Percentiles rank a stretch among this genome's conserved stretches.
Evolutionary conservation across 768 basidiomycete species (phyloP).

Genomic region (Baorangia bicolor): DNA sequence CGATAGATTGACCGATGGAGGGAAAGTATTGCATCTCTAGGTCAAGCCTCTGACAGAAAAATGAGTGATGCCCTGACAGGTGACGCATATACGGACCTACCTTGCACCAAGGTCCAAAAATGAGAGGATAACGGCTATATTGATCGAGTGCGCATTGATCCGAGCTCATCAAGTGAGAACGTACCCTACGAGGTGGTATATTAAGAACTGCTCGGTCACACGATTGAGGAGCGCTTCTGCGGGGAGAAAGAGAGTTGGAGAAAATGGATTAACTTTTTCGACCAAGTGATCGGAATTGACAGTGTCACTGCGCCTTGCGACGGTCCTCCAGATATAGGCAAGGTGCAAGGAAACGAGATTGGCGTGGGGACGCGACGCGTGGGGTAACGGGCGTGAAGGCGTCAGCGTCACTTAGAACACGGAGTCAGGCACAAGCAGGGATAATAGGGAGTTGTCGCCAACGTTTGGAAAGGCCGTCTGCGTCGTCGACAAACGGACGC

Average conservation of each 20-base stretch:
- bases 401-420: conserved; percentile 39
- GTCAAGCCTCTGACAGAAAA: conserved; percentile 52
- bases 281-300: conserved; percentile 27
- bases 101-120: conserved; percentile 69
- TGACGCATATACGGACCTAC: conserved; percentile 36
- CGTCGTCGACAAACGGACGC: conserved; percentile 46
- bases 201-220: conserved; percentile 53
- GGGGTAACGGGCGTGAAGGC: conserved; percentile 36
- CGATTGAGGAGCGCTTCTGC: conserved; percentile 51
- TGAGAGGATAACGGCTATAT: conserved; percentile 68
- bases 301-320: conserved; percentile 2
- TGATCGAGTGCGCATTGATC: conserved; percentile 10
- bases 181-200: conserved; percentile 59
- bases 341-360: conserved; percentile 40
- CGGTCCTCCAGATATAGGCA: conserved; percentile 40
- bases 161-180: conserved; percentile 14
- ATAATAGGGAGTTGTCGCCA: conserved; percentile 13
- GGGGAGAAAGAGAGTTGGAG: conserved; percentile 53
- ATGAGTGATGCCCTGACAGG: not conserved
- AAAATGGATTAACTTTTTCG: conserved; percentile 49
- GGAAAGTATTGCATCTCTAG: conserved; percentile 49
- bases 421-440: conserved; percentile 6
- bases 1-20: conserved; percentile 50
- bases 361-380: conserved; percentile 25
- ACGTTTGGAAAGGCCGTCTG: conserved; percentile 44